Conservation (phyloP, 345 rosid species). For the Lumnitzera racemosa region DNA sequence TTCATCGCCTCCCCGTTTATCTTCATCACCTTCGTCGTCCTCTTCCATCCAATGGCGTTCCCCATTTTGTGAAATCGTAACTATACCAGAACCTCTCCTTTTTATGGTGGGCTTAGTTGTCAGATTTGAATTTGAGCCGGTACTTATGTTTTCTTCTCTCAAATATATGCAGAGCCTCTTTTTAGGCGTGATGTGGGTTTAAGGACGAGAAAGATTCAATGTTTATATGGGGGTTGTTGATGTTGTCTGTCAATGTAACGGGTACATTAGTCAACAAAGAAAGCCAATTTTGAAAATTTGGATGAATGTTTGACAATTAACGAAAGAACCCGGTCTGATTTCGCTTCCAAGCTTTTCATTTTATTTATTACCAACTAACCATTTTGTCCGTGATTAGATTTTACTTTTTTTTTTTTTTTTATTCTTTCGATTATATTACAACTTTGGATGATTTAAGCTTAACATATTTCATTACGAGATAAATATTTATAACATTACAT, state of each 20-base stretch:
- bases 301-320: conserved; percentile 26
- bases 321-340: conserved; percentile 1
- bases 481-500: too few relatives aligned
- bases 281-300: conserved; percentile 24
- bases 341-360: conserved; percentile 16
- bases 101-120: too few relatives aligned
- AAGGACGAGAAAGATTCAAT: conserved; percentile 2
- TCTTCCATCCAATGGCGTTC: conserved; percentile 56
- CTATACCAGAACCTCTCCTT: too few relatives aligned
- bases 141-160: not conserved
- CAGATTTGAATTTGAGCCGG: too few relatives aligned
- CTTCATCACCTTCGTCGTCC: conserved; percentile 65
- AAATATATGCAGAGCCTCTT: too few relatives aligned
- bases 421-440: too few relatives aligned
- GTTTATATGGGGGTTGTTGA: conserved; percentile 2
- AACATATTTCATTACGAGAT: too few relatives aligned
- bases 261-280: conserved; percentile 31
- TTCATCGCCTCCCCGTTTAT: conserved; percentile 75
- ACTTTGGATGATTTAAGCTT: too few relatives aligned
- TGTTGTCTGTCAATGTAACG: not conserved
- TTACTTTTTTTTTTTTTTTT: too few relatives aligned
- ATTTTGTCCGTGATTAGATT: too few relatives aligned
- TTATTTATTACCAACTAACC: not conserved
- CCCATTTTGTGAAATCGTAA: conserved; percentile 37
- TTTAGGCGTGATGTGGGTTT: not conserved